Evolutionary conservation across 1,284 basidiomycete species (phyloP), one percentile per base, ranked within the genome.

Genomic region (Malassezia arunalokei): DNA sequence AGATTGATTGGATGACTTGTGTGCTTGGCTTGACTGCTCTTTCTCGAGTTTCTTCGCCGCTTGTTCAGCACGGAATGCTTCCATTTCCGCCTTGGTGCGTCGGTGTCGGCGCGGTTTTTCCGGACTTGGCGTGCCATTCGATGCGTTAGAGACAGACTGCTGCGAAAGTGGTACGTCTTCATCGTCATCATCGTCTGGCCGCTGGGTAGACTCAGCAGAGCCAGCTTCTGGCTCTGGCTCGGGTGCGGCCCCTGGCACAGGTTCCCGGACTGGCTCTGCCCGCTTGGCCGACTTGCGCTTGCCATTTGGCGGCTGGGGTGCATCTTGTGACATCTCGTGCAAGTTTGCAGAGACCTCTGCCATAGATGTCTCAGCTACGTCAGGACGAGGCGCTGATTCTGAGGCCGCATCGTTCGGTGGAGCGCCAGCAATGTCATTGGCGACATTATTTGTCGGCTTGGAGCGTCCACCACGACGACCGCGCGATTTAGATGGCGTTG

Each of bases 51-150:
- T 56, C 35, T 52, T 46, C 15, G 50, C 50, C 3, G 49, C 47
- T 40, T 55, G 43, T 29, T 55, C 53, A 11, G 53, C 53, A 39
- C 53, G 53, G 48, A 55, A 55, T 8, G 28, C 47, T n/a, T 55
- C 53, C 53, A 55, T 55, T 40, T 55, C 53, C 3, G 53, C 53
- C 32, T 55, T 55, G 20, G 53, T 55, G 8, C 53, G 53, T 15
- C 53, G 53, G 11, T 39, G 29, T 7, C 53, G 53, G n/a, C 40
- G 38, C 6, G 44, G 37, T 35, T 53, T 52, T 8, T 54, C 52
- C 15, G 33, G 33, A 11, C 15, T 3, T 8, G 20, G 17, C 3
- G 39, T 32, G 15, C 35, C 17, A 31, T 35, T 30, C 28, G 49
- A 43, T 9, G 39, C n/a, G 14, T 32, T 32, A 47, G 44, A 35